Percentiles rank a stretch among this genome's conserved stretches.
phyloP scores from a whole-genome alignment of 225 moss, liverwort and hornwort genomes.

The Asterella californica region DNA sequence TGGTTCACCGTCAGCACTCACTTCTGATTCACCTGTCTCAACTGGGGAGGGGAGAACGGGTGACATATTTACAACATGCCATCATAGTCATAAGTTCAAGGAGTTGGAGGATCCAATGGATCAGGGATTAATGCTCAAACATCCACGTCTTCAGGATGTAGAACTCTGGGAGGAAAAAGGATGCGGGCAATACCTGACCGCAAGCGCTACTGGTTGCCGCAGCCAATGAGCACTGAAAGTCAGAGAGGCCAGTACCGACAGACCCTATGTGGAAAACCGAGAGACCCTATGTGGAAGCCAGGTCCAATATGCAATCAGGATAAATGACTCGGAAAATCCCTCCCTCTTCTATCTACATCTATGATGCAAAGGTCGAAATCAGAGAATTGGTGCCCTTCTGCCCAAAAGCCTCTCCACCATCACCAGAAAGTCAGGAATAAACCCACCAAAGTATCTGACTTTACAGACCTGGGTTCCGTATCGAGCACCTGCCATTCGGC shows the following conservation, averaged over 20 bases:
- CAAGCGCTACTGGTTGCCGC: too few relatives aligned
- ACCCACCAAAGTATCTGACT: slow-evolving; percentile 29
- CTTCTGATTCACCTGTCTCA: slow-evolving; percentile 1
- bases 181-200: neutral
- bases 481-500: slow-evolving; percentile 38
- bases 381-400: slow-evolving; percentile 10
- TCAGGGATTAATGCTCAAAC: neutral
- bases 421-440: slow-evolving; percentile 13
- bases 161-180: neutral
- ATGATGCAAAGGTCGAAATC: slow-evolving; percentile 17
- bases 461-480: slow-evolving; percentile 35
- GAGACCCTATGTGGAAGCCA: slow-evolving; percentile 24
- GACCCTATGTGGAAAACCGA: too few relatives aligned
- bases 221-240: too few relatives aligned
- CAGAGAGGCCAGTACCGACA: slow-evolving; percentile 11
- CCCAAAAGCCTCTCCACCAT: slow-evolving; percentile 25
- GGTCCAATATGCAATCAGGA: slow-evolving; percentile 16
- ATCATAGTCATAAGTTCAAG: neutral
- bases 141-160: neutral
- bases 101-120: neutral
- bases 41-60: neutral
- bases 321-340: neutral
- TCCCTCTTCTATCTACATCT: neutral
- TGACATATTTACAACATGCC: neutral
- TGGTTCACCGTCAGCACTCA: slow-evolving; percentile 1